Percentiles rank a stretch among this genome's conserved stretches.
Evolutionary conservation across 495 filamentous ascomycete species (phyloP).

Genomic region (Penicillium taxi): DNA sequence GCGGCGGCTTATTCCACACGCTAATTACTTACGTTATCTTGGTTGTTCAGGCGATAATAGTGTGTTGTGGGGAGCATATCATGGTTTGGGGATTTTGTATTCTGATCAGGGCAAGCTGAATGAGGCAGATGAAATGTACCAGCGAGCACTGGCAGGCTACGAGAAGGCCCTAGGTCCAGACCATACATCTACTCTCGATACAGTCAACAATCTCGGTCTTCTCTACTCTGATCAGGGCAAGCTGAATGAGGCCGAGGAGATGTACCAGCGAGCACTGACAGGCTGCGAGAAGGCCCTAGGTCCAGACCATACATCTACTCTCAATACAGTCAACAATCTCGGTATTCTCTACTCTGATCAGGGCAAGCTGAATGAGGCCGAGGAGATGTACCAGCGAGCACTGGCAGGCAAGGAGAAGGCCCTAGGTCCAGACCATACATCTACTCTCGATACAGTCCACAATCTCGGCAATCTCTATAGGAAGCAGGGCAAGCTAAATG

Average conservation of each 20-base stretch:
- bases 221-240: conserved; percentile 7
- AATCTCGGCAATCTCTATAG: conserved; percentile 28
- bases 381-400: conserved; percentile 27
- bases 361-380: conserved; percentile 24
- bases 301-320: conserved; percentile 24
- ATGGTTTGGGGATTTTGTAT: conserved; percentile 9
- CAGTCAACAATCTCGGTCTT: conserved; percentile 5
- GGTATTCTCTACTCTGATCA: conserved; percentile 18
- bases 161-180: conserved; percentile 4
- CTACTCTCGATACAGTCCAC: conserved; percentile 24
- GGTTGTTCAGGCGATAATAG: conserved; percentile 2
- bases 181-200: conserved; percentile 3
- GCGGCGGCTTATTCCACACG: conserved; percentile 33
- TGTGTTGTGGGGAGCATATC: conserved; percentile 8
- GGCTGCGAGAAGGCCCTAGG: conserved; percentile 8
- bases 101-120: conserved; percentile 3
- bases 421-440: conserved; percentile 25
- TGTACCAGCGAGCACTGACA: conserved; percentile 7
- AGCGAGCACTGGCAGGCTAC: conserved; percentile 5
- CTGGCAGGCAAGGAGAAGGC: conserved; percentile 25
- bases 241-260: conserved; percentile 6
- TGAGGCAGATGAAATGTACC: conserved; percentile 6
- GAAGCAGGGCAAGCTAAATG: conserved; percentile 26
- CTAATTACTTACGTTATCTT: conserved; percentile 12
- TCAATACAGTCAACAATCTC: conserved; percentile 19